Conservation (phyloP, 1,284 basidiomycete genomes). For the Cutaneotrichosporon spelunceum region DNA sequence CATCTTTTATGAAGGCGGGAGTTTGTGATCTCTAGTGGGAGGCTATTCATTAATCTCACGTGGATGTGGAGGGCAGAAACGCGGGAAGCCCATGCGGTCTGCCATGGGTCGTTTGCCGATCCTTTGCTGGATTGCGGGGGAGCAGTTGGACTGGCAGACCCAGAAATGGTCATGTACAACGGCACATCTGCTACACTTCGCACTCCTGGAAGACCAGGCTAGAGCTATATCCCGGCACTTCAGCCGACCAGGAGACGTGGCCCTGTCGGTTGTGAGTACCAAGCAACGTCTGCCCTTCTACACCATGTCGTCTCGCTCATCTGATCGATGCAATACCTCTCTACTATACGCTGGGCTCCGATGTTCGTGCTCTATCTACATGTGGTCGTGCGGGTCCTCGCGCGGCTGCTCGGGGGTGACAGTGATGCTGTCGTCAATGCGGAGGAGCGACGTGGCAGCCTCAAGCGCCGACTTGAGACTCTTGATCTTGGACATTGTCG, state of each 20-base stretch:
- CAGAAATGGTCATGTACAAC: too few relatives aligned
- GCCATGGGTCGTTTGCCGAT: background rate
- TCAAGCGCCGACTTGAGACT: conserved; percentile 95
- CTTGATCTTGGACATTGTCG: conserved; percentile 94
- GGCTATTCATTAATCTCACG: background rate
- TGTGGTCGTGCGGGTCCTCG: conserved; percentile 61
- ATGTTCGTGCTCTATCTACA: conserved; percentile 3
- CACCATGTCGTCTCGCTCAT: background rate
- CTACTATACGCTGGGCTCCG: conserved; percentile 9
- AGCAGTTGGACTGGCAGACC: background rate
- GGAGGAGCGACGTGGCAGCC: conserved; percentile 88
- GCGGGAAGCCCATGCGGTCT: background rate
- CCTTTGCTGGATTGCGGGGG: background rate
- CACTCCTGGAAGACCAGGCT: too few relatives aligned
- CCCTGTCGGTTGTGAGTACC: too few relatives aligned
- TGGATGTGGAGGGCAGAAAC: background rate
- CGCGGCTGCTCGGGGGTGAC: conserved; percentile 65
- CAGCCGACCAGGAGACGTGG: too few relatives aligned
- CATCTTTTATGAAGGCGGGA: background rate
- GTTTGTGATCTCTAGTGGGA: background rate
- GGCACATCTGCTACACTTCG: too few relatives aligned
- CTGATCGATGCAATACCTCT: conserved; percentile 1
- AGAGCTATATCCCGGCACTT: too few relatives aligned
- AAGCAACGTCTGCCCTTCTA: background rate
- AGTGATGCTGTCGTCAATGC: conserved; percentile 76